A percentile compares a stretch with the other conserved stretches of the same genome.
Evolutionary conservation across 345 rosid species (phyloP).

Genomic region (Eucalyptus grandis): DNA sequence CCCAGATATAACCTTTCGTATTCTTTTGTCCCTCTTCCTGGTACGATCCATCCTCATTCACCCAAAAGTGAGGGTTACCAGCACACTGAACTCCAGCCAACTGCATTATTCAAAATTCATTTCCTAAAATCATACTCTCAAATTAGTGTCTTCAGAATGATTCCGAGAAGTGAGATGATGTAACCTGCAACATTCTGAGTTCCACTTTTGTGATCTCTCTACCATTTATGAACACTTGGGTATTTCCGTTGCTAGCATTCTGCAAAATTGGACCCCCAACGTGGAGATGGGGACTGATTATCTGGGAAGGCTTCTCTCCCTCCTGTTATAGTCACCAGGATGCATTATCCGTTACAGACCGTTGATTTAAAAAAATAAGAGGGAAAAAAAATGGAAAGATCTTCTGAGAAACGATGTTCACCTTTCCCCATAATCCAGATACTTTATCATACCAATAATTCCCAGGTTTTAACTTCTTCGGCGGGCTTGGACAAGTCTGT

Average conservation of each 20-base stretch:
- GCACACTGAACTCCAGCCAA: slow-evolving; percentile 99
- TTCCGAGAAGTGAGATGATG: background rate
- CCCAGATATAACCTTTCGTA: slow-evolving; percentile 97
- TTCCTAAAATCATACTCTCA: background rate
- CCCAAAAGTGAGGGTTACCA: slow-evolving; percentile 99
- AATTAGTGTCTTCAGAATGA: background rate
- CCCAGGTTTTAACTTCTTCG: slow-evolving; percentile 91
- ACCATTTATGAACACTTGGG: slow-evolving; percentile 86
- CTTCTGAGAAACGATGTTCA: slow-evolving; percentile 10
- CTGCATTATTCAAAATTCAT: slow-evolving; percentile 31
- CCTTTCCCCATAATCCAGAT: slow-evolving; percentile 99
- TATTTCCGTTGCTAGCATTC: slow-evolving; percentile 92
- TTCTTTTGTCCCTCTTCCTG: slow-evolving; percentile 99
- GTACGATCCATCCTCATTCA: slow-evolving; percentile 97
- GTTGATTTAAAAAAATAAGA: background rate
- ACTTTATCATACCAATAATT: slow-evolving; percentile 99
- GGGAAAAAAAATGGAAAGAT: background rate
- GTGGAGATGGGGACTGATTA: slow-evolving; percentile 83
- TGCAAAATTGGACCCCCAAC: slow-evolving; percentile 76
- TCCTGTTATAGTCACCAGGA: slow-evolving; percentile 49
- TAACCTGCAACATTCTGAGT: slow-evolving; percentile 95
- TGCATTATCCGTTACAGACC: slow-evolving; percentile 1
- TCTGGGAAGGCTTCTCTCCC: slow-evolving; percentile 86
- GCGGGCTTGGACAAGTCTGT: slow-evolving; percentile 78
- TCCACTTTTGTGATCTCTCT: slow-evolving; percentile 96